Percentiles rank a stretch among this genome's conserved stretches.
phyloP scores from a whole-genome alignment of 768 basidiomycete species.

The Xerocomellus intermedius region DNA sequence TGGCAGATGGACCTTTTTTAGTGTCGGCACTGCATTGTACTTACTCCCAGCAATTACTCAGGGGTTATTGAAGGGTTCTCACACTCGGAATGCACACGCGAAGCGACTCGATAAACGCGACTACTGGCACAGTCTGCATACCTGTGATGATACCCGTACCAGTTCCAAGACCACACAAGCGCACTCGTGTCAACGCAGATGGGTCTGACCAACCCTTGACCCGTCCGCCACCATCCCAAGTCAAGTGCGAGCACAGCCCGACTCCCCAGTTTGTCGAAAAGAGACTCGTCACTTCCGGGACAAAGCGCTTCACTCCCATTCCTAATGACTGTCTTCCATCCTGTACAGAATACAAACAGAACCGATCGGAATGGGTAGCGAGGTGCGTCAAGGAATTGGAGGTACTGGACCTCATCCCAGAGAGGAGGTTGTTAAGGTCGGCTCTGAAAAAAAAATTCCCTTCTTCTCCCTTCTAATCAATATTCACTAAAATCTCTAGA shows the following conservation, averaged over 20 bases:
- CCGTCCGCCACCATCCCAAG: background rate
- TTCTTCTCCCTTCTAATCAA: background rate
- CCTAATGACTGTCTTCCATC: constrained; percentile 26
- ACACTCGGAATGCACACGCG: background rate
- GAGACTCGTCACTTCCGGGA: constrained; percentile 24
- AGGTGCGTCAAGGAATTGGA: constrained; percentile 20
- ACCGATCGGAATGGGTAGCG: constrained; percentile 24
- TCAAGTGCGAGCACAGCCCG: constrained; percentile 23
- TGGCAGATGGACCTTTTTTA: background rate
- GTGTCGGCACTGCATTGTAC: background rate
- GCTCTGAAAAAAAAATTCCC: background rate
- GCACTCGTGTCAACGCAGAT: background rate
- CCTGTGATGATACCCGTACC: background rate
- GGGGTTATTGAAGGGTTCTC: constrained; percentile 4
- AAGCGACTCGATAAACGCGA: too few relatives aligned
- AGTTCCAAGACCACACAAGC: constrained; percentile 16
- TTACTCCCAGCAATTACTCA: background rate
- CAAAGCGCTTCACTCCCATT: constrained; percentile 29
- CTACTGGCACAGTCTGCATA: too few relatives aligned
- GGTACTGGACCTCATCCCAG: constrained; percentile 19
- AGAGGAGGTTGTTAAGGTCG: constrained; percentile 29
- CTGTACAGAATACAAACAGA: constrained; percentile 15
- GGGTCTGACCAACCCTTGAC: background rate
- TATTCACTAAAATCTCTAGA: constrained; percentile 5
- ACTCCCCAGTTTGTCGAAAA: constrained; percentile 15